Base-by-base conservation (phyloP, 148 eudicot species). In the Fagopyrum tataricum region DNA sequence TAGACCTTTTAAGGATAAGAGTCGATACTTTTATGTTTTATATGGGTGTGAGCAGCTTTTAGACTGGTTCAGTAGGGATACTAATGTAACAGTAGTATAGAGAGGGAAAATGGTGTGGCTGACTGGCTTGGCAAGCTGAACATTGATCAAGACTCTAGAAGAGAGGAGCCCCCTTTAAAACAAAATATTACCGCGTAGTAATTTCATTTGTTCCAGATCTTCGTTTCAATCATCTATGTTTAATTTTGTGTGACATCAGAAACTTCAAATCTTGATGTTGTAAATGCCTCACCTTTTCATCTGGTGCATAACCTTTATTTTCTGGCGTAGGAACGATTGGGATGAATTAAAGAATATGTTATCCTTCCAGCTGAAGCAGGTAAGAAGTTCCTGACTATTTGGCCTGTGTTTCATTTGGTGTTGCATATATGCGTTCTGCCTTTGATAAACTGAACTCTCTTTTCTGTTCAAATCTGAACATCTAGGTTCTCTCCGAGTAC, bases 401-500 rank as follows among this genome's bases (percentile, higher is more conserved):
- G 48, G 73, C 53, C 44, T 62, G 44, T 6, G 31, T 31, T 77
- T 61, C 44, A 47, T 44, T 70, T 74, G 18, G 10, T 12, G 4
- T 23, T 66, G 76, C 21, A 44, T 15, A 31, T 40, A 23, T 75
- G 9, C 51, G 10, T 70, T 55, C 40, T 10, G 7, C 12, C 11
- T 73, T 7, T 37, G 37, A 53, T 73, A 39, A 51, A 31, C 24
- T 59, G 52, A 64, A 68, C 39, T 64, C 56, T 55, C 59, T 44
- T 18, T 71, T 23, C 37, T 41, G 12, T 71, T n/a, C 72, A 59
- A 72, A 64, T 53, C 47, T 81, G 58, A 43, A 70, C 47, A 21
- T 71, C 69, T 77, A 93, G 98, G 92, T 93, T 76, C 85, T 93
- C 69, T 84, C 83, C 37, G 85, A 89, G 74, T 93, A 90, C 82